Conservation (phyloP, 2,329 filamentous ascomycete species). For the Leptographium procerum region DNA sequence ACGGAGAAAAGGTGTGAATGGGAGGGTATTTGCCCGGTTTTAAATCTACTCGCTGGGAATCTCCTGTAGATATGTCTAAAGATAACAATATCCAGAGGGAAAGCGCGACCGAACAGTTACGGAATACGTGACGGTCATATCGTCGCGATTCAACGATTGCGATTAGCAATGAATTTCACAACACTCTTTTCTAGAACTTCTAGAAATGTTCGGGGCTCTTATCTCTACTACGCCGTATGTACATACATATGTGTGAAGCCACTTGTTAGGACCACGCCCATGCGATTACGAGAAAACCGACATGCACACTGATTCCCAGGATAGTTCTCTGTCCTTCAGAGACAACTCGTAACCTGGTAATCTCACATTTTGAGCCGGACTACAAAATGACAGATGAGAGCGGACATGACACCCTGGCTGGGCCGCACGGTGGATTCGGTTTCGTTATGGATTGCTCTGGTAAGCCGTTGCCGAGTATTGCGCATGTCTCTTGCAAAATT, state of each 20-base stretch:
- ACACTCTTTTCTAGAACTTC: background rate
- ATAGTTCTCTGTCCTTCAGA: no score
- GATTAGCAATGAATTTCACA: no score
- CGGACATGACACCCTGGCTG: background rate
- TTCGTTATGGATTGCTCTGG: conserved; percentile 11
- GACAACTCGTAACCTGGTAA: no score
- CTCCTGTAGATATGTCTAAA: background rate
- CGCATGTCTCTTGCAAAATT: background rate
- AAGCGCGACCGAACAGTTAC: background rate
- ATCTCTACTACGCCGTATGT: no score
- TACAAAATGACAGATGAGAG: no score
- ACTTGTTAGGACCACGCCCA: background rate
- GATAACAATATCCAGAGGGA: background rate
- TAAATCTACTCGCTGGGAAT: background rate
- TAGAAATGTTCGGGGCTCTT: background rate
- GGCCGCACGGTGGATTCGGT: conserved; percentile 9
- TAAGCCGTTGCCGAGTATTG: background rate
- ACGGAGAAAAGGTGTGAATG: background rate
- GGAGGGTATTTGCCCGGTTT: background rate
- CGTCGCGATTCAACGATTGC: background rate
- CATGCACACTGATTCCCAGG: background rate
- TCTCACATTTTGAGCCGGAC: no score
- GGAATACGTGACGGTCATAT: background rate
- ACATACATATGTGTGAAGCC: background rate
- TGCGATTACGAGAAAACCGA: background rate